Percentiles rank a stretch among this genome's conserved stretches.
Conservation (phyloP, 1,284 basidiomycete species). For the Coniferiporia sulphurascens region DNA sequence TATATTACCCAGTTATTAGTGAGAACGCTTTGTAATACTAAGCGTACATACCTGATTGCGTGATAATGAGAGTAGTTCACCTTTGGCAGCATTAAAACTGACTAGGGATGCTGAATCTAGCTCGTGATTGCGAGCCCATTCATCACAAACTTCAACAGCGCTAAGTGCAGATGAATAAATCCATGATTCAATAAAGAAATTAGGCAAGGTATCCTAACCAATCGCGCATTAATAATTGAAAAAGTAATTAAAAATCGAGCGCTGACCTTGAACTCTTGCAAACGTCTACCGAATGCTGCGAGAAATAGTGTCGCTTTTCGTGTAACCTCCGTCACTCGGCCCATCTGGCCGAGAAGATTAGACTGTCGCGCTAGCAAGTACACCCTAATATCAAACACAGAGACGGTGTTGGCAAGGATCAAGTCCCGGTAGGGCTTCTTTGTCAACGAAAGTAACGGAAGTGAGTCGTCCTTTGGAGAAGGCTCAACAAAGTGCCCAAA, state of each 20-base stretch:
- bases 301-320: conserved; percentile 70
- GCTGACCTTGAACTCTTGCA: conserved; percentile 73
- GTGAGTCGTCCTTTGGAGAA: conserved; percentile 71
- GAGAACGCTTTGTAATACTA: conserved; percentile 8
- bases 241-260: neutral
- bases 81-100: conserved; percentile 66
- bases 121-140: conserved; percentile 53
- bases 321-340: conserved; percentile 63
- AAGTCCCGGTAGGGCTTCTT: conserved; percentile 88
- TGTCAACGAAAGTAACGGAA: conserved; percentile 71
- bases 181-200: conserved; percentile 90
- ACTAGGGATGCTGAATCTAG: conserved; percentile 41
- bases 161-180: conserved; percentile 88
- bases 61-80: conserved; percentile 79
- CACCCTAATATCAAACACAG: conserved; percentile 90
- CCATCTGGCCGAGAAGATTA: conserved; percentile 68
- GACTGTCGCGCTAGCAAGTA: conserved; percentile 91
- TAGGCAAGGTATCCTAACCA: conserved; percentile 61
- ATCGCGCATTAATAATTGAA: conserved; percentile 17
- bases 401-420: conserved; percentile 87
- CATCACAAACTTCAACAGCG: conserved; percentile 79
- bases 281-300: conserved; percentile 71
- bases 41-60: conserved; percentile 60
- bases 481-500: conserved; percentile 79
- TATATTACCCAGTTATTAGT: neutral